Evolutionary conservation across 495 filamentous ascomycete species (phyloP), one percentile per base, ranked within the genome.

Genomic region (Xylaria acuta): DNA sequence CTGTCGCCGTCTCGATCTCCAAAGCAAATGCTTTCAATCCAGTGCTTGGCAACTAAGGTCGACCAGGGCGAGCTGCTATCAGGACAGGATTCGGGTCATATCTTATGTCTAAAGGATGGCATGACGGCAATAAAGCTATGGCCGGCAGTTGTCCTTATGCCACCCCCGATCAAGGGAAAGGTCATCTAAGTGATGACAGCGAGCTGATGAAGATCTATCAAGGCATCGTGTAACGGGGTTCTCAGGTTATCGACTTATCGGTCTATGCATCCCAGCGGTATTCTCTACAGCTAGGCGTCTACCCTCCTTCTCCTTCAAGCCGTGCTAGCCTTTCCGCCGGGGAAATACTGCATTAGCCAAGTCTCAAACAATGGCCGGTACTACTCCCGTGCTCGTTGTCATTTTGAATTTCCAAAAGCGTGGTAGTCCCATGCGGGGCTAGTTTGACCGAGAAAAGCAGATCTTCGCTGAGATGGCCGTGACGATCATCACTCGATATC

Each of bases 401-500:
- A 22, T 47, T 47, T 20, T 65, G 41, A 22, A 25, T 30, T 49
- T 32, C 41, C 60, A 43, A 64, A 60, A 43, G 22, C n/a, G 60
- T 43, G 25, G 63, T 49, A 25, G 25, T 34, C 16, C 41, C 63
- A 25, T 47, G 41, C 41, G 60, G 38, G 16, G 22, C 30, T 20
- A 32, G 41, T 32, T 32, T 49, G 63, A 16, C 63, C 60, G 60
- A 65, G 22, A 12, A 64, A 7, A 41, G 36, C 38, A 47, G 63
- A 65, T 65, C 41, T 65, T 47, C 27, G 18, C 40, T 36, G 41
- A n/a, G 60, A 65, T n/a, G 16, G 7, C 30, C 18, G 40, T 49
- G 63, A 34, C 25, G 63, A 65, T 65, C 63, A 65, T 65, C 25
- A 34, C 63, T 49, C 25, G 9, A 65, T 41, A 49, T n/a, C 60